Evolutionary conservation across 1,284 basidiomycete species (phyloP), one percentile per base, ranked within the genome.

Genomic region (Marasmius tenuissimus): DNA sequence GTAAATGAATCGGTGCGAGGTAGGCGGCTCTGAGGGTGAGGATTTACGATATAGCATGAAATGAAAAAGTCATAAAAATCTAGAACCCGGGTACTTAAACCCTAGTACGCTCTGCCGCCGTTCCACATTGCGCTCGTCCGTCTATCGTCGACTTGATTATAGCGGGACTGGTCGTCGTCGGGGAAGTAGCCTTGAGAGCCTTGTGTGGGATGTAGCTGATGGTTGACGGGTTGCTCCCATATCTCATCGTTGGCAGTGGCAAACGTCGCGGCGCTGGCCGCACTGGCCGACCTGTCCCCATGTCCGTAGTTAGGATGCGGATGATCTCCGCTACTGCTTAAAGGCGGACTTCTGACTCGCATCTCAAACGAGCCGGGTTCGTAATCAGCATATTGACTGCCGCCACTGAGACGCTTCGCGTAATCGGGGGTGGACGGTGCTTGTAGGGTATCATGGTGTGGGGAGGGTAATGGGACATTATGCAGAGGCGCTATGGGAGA

Each of bases 281-380:
- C 73, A 61, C 76, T 82, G 10, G 71, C 69, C 16, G 78, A 72
- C 39, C 76, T 67, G 60, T 72, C 70, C 9, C 50, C 63, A 55
- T 68, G 69, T 45, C 61, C 61, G 33, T 52, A 22, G 34, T 10
- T 34, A 38, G 49, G 35, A 1, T 63, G 52, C 3, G 27, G 38
- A 33, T 58, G 37, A 37, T 70, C 68, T 48, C 49, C 65, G 62
- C 48, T 64, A 58, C 57, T 63, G 52, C 55, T 50, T 14, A 74
- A 66, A 4, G 74, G 70, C 10, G 71, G 72, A 64, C 73, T 73
- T 35, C 81, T 78, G 27, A 82, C 78, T 39, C 80, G 80, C 84
- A 87, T 83, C 75, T 88, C 87, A 69, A 81, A 84, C 52, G 79
- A 67, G 48, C 73, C 71, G 47, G 71, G 62, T 50, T 70, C 68